These are phyloP conservation scores for Fusarium sp. DNA, from an alignment of 2,329 filamentous ascomycete genomes.

Conservation along the genomic window DNA sequence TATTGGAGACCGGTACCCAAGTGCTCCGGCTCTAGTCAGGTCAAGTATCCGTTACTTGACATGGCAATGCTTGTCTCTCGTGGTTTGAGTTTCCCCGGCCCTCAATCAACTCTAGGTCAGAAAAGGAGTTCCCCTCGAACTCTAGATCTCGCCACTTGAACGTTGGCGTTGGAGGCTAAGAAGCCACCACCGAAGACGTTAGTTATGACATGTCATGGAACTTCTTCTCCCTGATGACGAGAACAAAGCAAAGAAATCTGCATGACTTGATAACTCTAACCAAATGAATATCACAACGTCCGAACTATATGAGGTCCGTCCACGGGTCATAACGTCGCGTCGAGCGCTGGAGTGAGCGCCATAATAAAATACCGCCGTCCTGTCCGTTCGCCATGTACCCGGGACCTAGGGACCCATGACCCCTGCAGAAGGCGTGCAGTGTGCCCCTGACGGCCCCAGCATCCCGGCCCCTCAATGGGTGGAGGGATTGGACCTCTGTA, in stretches of 20 bases:
- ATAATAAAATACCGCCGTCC: background rate
- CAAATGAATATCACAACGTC: slow-evolving; percentile 16
- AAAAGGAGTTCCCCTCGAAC: slow-evolving; percentile 16
- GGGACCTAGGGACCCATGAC: slow-evolving; percentile 9
- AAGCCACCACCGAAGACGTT: background rate
- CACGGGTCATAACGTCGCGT: slow-evolving; percentile 5
- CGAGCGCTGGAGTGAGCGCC: background rate
- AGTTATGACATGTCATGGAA: slow-evolving; percentile 13
- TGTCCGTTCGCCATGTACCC: slow-evolving; percentile 14
- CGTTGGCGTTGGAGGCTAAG: background rate
- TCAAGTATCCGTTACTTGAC: slow-evolving; percentile 9
- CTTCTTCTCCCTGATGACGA: background rate
- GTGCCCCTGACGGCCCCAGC: slow-evolving; percentile 38
- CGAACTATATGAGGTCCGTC: background rate
- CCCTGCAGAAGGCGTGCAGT: slow-evolving; percentile 31
- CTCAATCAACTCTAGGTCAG: background rate
- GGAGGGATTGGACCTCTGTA: slow-evolving; percentile 19
- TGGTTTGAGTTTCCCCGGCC: slow-evolving; percentile 12
- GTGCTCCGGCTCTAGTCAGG: background rate
- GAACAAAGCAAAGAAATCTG: slow-evolving; percentile 19
- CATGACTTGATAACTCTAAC: background rate
- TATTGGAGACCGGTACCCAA: slow-evolving; percentile 12
- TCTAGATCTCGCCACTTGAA: background rate
- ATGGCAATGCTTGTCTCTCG: background rate
- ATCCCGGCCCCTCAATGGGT: slow-evolving; percentile 10